A percentile compares a stretch with the other conserved stretches of the same genome.
These are phyloP conservation scores for Naumovozyma baii DNA, from an alignment of 805 yeast species.

Conservation along the genomic window DNA sequence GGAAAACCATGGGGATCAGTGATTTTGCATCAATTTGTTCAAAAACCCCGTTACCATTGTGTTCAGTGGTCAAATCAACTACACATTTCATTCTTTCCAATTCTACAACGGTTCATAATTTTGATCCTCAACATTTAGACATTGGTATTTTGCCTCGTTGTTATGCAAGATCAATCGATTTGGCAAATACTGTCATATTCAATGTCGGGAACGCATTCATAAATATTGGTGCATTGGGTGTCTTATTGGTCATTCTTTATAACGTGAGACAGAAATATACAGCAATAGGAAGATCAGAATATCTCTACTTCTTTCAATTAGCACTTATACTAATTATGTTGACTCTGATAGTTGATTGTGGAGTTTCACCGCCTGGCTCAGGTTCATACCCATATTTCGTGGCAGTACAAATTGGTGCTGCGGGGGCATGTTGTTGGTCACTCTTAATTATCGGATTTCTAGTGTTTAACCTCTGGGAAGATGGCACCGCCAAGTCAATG, in stretches of 20 bases:
- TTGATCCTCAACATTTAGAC: constrained; percentile 26
- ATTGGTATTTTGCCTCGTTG: constrained; percentile 68
- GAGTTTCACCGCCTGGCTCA: constrained; percentile 84
- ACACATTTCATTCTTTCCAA: constrained; percentile 23
- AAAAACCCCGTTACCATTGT: constrained; percentile 65
- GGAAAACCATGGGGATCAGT: constrained; percentile 21
- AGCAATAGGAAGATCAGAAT: constrained; percentile 87
- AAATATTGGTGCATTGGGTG: constrained; percentile 62
- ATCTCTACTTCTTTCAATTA: constrained; percentile 61
- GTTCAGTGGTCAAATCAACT: constrained; percentile 59
- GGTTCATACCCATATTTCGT: constrained; percentile 71
- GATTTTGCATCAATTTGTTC: constrained; percentile 42
- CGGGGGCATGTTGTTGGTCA: constrained; percentile 62
- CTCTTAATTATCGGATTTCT: constrained; percentile 66
- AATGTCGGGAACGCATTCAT: constrained; percentile 82
- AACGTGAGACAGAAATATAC: constrained; percentile 79
- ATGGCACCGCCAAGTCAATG: constrained; percentile 67
- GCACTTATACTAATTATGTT: constrained; percentile 49
- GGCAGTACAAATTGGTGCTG: constrained; percentile 65
- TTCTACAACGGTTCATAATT: constrained; percentile 14
- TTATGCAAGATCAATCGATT: constrained; percentile 74
- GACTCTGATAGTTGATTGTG: constrained; percentile 77
- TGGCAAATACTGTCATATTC: constrained; percentile 87
- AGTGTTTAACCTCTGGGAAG: constrained; percentile 91
- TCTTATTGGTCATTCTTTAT: constrained; percentile 61